Base-by-base conservation (phyloP, 306 rosid genomes). In the Lablab purpureus region DNA sequence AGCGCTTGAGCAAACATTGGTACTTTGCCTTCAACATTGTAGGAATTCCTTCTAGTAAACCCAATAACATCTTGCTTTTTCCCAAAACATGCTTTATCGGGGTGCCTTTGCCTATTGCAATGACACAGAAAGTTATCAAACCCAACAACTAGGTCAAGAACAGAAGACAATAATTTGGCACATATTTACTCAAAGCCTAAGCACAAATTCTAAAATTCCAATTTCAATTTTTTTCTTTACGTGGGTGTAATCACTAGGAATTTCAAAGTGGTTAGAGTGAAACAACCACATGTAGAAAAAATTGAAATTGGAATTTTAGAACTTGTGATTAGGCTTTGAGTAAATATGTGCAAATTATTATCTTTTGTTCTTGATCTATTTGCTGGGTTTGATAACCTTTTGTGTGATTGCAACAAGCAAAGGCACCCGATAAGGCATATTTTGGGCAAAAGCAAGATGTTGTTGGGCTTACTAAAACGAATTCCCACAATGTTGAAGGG, bases 41-140 rank as follows among this genome's bases (percentile, higher is more conserved):
- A n/a, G 99, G 97, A 87, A 96, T 80, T 75, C 97, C 98, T 87
- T 93, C 97, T 21, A 93, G 91, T 85, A 96, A 89, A 59, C 99
- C 98, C 83, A 96, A 80, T 37, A 96, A 34, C 87, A 96, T 87
- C 89, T 93, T 93, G 91, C 94, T 91, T 85, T 90, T 96, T 17
- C 98, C 99, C 90, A 93, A 85, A 82, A 93, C 88, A 67, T 88
- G 87, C 81, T 96, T 87, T 46, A 87, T 78, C 0, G 97, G 99
- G 11, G 30, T 81, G 14, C 93, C 98, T 84, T 83, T 93, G 59
- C 98, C 99, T 96, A 86, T 83, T 75, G 54, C 71, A 55, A 47
- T 75, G 74, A 76, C 62, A 21, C 37, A n/a, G n/a, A n/a, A n/a
- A n/a, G n/a, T n/a, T n/a, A 71, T 76, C 68, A 30, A 82, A 79